phyloP scores from a whole-genome alignment of 306 rosid species.

The Cicer yamashitae region DNA sequence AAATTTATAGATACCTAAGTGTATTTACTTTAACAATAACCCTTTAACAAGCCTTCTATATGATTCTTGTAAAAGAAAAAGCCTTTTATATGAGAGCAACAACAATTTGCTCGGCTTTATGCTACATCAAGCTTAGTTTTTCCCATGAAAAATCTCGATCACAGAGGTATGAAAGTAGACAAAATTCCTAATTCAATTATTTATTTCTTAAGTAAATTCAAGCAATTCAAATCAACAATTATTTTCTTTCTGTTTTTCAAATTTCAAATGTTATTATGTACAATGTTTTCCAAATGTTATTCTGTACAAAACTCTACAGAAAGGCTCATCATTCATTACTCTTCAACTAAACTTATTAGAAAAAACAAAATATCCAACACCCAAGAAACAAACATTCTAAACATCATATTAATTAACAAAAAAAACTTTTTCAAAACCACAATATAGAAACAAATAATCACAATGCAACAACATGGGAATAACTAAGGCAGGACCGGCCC shows the following conservation, averaged over 20 bases:
- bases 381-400: not conserved
- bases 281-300: not conserved
- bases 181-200: too few species aligned
- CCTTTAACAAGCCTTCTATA: not conserved
- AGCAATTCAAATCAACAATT: not conserved
- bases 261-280: not conserved
- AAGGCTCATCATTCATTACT: not conserved
- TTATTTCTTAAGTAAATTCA: not conserved
- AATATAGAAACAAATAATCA: not conserved
- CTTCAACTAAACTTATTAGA: not conserved
- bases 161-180: not conserved
- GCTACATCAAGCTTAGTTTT: not conserved
- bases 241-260: not conserved
- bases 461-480: not conserved
- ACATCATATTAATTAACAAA: conserved; percentile 1
- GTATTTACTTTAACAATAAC: not conserved
- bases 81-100: not conserved
- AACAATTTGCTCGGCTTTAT: not conserved
- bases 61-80: too few species aligned
- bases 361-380: not conserved
- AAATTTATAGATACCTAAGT: too few species aligned
- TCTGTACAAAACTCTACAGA: not conserved
- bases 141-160: not conserved
- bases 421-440: not conserved
- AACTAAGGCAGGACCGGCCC: too few species aligned